These are phyloP conservation scores for Elsinoe ampelina DNA, from an alignment of 2,329 filamentous ascomycete species.

Conservation along the genomic window DNA sequence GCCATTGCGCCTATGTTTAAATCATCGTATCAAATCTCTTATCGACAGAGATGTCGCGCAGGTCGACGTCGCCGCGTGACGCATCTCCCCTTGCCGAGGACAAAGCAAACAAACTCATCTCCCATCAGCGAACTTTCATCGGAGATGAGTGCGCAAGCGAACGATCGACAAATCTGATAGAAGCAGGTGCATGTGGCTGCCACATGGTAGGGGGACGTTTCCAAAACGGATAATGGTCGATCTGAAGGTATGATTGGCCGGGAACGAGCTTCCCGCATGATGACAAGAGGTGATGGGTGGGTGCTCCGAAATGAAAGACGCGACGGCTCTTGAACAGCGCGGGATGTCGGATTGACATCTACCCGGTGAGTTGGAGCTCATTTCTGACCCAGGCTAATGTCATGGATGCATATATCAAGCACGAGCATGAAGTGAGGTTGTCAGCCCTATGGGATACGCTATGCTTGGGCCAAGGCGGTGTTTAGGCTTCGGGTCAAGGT, in stretches of 20 bases:
- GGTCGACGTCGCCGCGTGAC: too few species aligned
- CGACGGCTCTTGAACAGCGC: too few species aligned
- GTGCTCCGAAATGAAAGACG: background rate
- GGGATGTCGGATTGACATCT: background rate
- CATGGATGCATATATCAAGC: background rate
- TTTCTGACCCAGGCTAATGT: background rate
- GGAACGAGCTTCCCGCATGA: background rate
- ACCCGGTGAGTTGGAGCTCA: background rate
- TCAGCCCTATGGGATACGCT: conserved; percentile 8
- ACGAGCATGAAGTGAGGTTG: conserved; percentile 1
- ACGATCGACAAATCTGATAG: background rate
- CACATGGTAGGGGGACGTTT: background rate
- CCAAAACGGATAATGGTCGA: background rate
- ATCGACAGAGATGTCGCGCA: too few species aligned
- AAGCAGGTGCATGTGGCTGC: conserved; percentile 1
- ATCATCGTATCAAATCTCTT: too few species aligned
- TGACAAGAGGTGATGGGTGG: background rate
- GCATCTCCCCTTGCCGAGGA: too few species aligned
- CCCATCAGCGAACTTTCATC: background rate
- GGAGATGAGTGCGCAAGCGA: background rate
- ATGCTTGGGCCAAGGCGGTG: conserved; percentile 4
- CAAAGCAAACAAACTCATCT: background rate
- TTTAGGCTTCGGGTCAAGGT: conserved; percentile 5
- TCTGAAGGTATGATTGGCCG: background rate
- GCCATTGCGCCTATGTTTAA: too few species aligned